Conservation (phyloP, 352 stramenopile species). For the Phytophthora boehmeriae region DNA sequence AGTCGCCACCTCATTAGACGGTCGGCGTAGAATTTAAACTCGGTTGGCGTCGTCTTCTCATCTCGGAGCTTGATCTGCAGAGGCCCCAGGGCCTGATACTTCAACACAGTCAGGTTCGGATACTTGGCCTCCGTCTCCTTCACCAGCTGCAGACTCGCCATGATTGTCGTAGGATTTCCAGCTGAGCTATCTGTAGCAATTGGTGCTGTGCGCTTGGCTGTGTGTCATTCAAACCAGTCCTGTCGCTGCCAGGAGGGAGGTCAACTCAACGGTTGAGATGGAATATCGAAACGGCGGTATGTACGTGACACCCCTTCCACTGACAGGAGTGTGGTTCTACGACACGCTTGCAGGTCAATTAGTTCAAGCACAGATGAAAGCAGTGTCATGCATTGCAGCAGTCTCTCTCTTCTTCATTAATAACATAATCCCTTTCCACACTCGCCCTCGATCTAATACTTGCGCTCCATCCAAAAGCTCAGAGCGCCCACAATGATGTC, state of each 20-base stretch:
- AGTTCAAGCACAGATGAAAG: no score
- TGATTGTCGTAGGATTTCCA: conserved; percentile 18
- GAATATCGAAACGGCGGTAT: background rate
- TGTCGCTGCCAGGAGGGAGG: conserved; percentile 1
- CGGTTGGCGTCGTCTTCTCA: conserved; percentile 60
- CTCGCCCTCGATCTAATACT: conserved; percentile 49
- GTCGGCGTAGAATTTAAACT: conserved; percentile 85
- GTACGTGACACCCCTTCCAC: background rate
- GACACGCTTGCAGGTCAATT: background rate
- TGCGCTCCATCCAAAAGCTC: conserved; percentile 78
- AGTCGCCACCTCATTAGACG: conserved; percentile 68
- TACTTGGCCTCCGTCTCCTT: conserved; percentile 65
- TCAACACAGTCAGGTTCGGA: conserved; percentile 65
- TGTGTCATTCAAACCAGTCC: conserved; percentile 12
- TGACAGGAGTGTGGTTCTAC: background rate
- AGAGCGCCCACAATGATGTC: conserved; percentile 77
- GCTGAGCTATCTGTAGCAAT: background rate
- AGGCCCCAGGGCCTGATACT: conserved; percentile 63
- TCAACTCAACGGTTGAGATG: background rate
- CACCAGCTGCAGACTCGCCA: conserved; percentile 53
- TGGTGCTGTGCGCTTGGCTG: background rate
- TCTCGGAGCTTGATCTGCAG: conserved; percentile 82
- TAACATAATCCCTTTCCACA: conserved; percentile 21
- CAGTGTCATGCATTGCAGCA: background rate
- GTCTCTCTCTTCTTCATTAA: conserved; percentile 14